Percentiles rank a stretch among this genome's conserved stretches.
These are phyloP conservation scores for Solanum chaucha DNA, from an alignment of 257 asterid species.

Conservation along the genomic window DNA sequence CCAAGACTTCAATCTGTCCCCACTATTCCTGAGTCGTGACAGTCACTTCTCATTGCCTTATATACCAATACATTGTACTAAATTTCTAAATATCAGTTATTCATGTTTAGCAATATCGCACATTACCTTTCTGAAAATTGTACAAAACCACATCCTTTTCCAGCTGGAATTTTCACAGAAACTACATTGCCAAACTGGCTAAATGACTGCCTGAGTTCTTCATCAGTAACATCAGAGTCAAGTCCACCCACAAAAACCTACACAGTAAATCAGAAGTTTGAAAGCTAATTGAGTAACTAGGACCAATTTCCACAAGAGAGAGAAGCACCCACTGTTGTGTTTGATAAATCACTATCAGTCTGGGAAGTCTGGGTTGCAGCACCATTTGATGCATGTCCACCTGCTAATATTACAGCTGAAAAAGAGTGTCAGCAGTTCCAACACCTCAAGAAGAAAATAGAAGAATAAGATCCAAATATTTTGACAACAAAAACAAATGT, in stretches of 20 bases:
- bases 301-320: not conserved
- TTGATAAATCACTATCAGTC: slow-evolving; percentile 53
- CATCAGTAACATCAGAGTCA: slow-evolving; percentile 86
- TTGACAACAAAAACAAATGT: not conserved
- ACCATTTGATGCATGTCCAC: slow-evolving; percentile 74
- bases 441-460: not conserved
- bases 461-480: not conserved
- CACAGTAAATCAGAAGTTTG: not conserved
- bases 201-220: slow-evolving; percentile 70
- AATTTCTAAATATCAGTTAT: not conserved
- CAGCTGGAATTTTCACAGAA: slow-evolving; percentile 87
- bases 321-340: slow-evolving; percentile 76
- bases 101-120: not conserved
- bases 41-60: not conserved
- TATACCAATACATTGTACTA: not conserved
- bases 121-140: slow-evolving; percentile 68
- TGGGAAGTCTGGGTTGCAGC: slow-evolving; percentile 40
- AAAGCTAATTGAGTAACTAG: not conserved
- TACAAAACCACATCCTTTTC: slow-evolving; percentile 97
- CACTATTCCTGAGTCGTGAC: not conserved
- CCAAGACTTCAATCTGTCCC: not conserved
- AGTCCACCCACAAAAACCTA: slow-evolving; percentile 57
- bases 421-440: not conserved
- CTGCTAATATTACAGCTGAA: slow-evolving; percentile 69
- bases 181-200: slow-evolving; percentile 72